Percentiles rank a stretch among this genome's conserved stretches.
phyloP scores from a whole-genome alignment of 1,284 basidiomycete species.

The Boletus holoroseus region DNA sequence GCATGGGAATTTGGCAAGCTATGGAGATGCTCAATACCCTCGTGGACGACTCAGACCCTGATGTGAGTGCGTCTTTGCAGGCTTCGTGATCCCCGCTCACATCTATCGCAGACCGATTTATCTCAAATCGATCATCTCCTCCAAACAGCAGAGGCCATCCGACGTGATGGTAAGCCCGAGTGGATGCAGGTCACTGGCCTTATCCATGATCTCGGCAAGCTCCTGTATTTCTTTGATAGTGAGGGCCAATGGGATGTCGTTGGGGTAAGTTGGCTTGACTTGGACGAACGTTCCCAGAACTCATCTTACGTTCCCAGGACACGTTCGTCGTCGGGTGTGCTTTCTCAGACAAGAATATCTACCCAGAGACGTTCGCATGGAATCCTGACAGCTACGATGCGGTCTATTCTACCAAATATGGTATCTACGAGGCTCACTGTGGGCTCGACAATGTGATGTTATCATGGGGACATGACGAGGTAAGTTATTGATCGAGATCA shows the following conservation, averaged over 20 bases:
- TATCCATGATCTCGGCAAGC: conserved; percentile 84
- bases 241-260: conserved; percentile 92
- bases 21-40: conserved; percentile 87
- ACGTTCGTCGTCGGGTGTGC: conserved; percentile 85
- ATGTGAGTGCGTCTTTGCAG: conserved; percentile 43
- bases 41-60: conserved; percentile 85
- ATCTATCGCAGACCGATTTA: conserved; percentile 52
- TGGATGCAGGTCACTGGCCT: conserved; percentile 90
- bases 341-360: conserved; percentile 80
- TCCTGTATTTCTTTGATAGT: conserved; percentile 76
- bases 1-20: conserved; percentile 86
- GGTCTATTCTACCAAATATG: conserved; percentile 74
- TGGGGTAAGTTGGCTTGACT: conserved; percentile 43
- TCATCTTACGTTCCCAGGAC: conserved; percentile 45
- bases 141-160: conserved; percentile 89
- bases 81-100: conserved; percentile 12
- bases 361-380: conserved; percentile 74
- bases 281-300: conserved; percentile 4
- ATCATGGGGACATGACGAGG: conserved; percentile 88
- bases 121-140: conserved; percentile 88
- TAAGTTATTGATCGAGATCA: conserved; percentile 28
- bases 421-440: conserved; percentile 80
- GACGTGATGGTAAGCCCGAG: conserved; percentile 82
- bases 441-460: conserved; percentile 90
- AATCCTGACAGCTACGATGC: conserved; percentile 74